Evolutionary conservation across 2,329 filamentous ascomycete genomes (phyloP), one percentile per base, ranked within the genome.

Genomic region (Aspergillus felis): DNA sequence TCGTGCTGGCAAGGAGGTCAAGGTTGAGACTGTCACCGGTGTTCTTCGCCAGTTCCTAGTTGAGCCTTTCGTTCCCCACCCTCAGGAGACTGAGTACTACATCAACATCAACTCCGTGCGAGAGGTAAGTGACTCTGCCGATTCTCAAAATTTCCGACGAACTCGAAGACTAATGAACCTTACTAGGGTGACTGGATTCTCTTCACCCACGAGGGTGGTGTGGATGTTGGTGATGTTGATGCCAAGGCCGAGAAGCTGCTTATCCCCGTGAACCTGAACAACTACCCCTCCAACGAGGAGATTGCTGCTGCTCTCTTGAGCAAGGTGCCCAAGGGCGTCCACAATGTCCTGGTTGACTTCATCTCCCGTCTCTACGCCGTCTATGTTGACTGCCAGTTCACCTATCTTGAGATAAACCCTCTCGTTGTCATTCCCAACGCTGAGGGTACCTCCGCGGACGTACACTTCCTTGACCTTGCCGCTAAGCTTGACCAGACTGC

Each of bases 51-150:
- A 95, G 72, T 99, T 99, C 85, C 84, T 99, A 65, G 92, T 99
- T 68, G 94, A 99, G 86, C 94, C 94, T 53, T 97, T 99, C 74
- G 92, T 97, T 62, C 94, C 93, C 71, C 94, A 99, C 80, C 89
- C 92, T 64, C 85, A 92, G 71, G 89, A 92, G 77, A 97, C 93
- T 64, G 94, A 99, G 81, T 97, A 97, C 84, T 99, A 99, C 82
- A 96, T 99, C 84, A 97, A 97, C 87, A 99, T 99, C 84, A 94
- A 97, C 86, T 97, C 94, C 63, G 92, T 96, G 73, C 90, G 94
- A 84, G 94, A 97, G 88, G 94, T 97, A 87, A 87, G 92, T 87
- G 57, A 54, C 38, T 35, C 32, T 29, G 25, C 10, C 50, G 55
- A 2, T n/a, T 29, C 46, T 3, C 8, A 14, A 14, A 5, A 12